Base-by-base conservation (phyloP, 2,329 filamentous ascomycete species). In the Arthroderma uncinatum region DNA sequence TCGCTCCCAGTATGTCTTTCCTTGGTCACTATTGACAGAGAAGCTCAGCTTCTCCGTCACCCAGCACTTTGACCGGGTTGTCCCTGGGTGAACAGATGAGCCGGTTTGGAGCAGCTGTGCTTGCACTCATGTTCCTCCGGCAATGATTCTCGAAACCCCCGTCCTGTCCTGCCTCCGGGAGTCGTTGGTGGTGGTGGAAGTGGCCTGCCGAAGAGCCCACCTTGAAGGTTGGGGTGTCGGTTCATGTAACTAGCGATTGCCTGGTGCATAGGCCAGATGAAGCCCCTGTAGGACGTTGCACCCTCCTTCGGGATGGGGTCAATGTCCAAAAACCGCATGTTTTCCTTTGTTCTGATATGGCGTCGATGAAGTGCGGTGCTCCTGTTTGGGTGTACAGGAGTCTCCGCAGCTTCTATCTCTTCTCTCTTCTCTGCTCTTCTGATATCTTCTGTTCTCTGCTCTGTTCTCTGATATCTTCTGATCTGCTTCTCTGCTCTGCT, bases 21-120 rank as follows among this genome's bases (percentile, higher is more conserved):
- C 55, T 23, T 54, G 30, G 25, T 60, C 55, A 55, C 25, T 60
- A 6, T 53, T 58, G 47, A 23, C 25, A 28, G 36, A 58, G 54
- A 58, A 56, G 34, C 60, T 33, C 44, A 25, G 53, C 25, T 52
- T 60, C 54, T 54, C 50, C 21, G 30, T 48, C 36, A 59, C 58
- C 53, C 42, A 60, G 56, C 56, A 63, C 28, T 14, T 57, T 16
- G 60, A 62, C 55, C 56, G 61, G 30, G 59, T 60, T 4, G 39
- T 60, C 25, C 58, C 53, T 54, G 59, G 60, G 53, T 62, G 50
- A 57, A 28, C 19, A n/a, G 50, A 30, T 23, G 47, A 50, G 47
- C n/a, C 47, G 25, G 47, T 21, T 8, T 19, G 16, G 16, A 10
- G n/a, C 33, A 36, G 34, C 28, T 30, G 19, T 21, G 48, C 19